Percentiles rank a stretch among this genome's conserved stretches.
Evolutionary conservation across 345 rosid genomes (phyloP).

Genomic region (Syzygium aqueum): DNA sequence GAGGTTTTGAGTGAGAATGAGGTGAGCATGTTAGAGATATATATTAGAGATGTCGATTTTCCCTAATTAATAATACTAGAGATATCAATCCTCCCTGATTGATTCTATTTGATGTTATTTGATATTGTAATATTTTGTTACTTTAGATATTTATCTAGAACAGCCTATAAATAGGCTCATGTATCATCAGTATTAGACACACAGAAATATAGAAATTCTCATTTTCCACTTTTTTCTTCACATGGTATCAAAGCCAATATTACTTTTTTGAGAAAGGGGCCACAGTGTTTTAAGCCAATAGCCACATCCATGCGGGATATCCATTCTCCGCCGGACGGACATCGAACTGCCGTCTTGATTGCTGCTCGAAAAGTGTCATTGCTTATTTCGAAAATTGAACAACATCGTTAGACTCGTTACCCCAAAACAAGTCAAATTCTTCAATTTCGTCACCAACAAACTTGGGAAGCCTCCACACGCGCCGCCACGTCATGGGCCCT

Average conservation of each 20-base stretch:
- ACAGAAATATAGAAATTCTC: no score
- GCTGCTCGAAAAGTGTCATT: no score
- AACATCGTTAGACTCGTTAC: neutral
- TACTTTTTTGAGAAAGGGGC: rapidly evolving
- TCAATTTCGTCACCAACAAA: neutral
- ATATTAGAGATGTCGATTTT: no score
- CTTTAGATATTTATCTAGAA: no score
- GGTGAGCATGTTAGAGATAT: neutral
- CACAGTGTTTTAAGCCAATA: rapidly evolving
- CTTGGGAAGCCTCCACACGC: neutral
- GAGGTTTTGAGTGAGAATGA: neutral
- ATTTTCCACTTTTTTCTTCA: neutral
- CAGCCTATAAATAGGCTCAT: no score
- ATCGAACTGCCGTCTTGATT: no score
- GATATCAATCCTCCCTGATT: no score
- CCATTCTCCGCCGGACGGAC: neutral
- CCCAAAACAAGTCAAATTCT: rapidly evolving
- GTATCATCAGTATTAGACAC: neutral
- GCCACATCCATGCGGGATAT: neutral
- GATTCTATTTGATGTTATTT: no score
- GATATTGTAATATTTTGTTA: no score
- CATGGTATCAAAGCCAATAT: neutral
- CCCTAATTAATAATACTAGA: no score
- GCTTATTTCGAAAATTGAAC: neutral
- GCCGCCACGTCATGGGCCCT: neutral